Conservation (phyloP, 2,329 filamentous ascomycete species). For the Malbranchea zuffiana region DNA sequence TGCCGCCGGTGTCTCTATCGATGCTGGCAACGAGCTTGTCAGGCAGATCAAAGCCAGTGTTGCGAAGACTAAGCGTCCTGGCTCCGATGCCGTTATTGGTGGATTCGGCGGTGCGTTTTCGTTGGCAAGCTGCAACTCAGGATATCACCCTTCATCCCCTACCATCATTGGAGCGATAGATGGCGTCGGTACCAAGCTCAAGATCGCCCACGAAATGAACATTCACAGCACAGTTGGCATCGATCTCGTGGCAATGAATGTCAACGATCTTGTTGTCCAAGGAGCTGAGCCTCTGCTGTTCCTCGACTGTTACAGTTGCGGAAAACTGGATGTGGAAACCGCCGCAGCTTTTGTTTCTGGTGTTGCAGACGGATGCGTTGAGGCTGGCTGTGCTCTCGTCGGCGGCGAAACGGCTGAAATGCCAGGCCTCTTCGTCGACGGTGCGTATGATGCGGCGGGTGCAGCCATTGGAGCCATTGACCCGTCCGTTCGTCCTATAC, state of each 20-base stretch:
- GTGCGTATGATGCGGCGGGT: constrained; percentile 88
- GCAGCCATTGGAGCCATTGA: constrained; percentile 76
- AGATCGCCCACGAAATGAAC: constrained; percentile 79
- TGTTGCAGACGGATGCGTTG: constrained; percentile 74
- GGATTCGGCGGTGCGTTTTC: constrained; percentile 88
- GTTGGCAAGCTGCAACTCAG: constrained; percentile 53
- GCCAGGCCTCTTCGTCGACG: constrained; percentile 82
- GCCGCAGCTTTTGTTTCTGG: constrained; percentile 83
- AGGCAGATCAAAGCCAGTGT: constrained; percentile 84
- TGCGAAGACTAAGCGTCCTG: constrained; percentile 69
- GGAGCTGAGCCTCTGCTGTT: constrained; percentile 92
- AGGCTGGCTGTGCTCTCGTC: constrained; percentile 80
- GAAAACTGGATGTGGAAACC: constrained; percentile 65
- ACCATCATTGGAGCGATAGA: constrained; percentile 91
- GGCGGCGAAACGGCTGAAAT: constrained; percentile 97
- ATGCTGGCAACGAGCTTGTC: constrained; percentile 86
- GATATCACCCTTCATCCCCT: constrained; percentile 64
- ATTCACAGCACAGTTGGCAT: constrained; percentile 94
- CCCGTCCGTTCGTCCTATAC: constrained; percentile 46
- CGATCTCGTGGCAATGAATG: constrained; percentile 97
- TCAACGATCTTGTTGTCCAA: constrained; percentile 94
- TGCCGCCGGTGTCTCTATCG: constrained; percentile 84
- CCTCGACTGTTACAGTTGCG: constrained; percentile 95
- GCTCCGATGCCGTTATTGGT: constrained; percentile 86
- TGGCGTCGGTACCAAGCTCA: constrained; percentile 92